Percentiles rank a stretch among this genome's conserved stretches.
Conservation (phyloP, 495 filamentous ascomycete genomes). For the Durotheca rogersii region DNA sequence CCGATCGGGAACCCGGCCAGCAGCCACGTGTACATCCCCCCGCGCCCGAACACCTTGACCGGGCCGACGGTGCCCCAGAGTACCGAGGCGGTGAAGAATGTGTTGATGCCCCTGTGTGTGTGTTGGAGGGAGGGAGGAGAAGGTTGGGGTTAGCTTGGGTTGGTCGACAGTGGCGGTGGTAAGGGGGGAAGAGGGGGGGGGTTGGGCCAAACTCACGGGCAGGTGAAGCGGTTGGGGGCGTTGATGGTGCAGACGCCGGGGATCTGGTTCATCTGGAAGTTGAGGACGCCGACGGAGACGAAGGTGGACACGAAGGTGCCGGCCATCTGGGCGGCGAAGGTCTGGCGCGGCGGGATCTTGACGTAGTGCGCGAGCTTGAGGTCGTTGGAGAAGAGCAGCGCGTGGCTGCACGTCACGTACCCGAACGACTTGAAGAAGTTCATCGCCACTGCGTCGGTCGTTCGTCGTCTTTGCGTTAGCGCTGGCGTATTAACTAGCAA, state of each 20-base stretch:
- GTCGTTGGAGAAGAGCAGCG: slow-evolving; percentile 41
- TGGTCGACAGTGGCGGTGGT: too few relatives aligned
- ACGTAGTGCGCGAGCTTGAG: slow-evolving; percentile 49
- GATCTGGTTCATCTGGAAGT: slow-evolving; percentile 43
- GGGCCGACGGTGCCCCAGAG: slow-evolving; percentile 50
- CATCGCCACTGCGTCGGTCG: slow-evolving; percentile 37
- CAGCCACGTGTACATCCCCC: slow-evolving; percentile 41
- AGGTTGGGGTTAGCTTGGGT: too few relatives aligned
- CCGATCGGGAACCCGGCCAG: slow-evolving; percentile 45
- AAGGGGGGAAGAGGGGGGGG: neutral
- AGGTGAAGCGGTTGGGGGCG: slow-evolving; percentile 43
- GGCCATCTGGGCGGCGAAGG: slow-evolving; percentile 48
- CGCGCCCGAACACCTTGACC: slow-evolving; percentile 43
- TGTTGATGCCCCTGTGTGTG: slow-evolving; percentile 34
- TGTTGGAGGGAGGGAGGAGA: neutral
- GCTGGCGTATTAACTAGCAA: neutral
- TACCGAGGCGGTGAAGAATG: slow-evolving; percentile 47
- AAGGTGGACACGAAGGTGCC: slow-evolving; percentile 43
- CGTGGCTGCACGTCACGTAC: slow-evolving; percentile 45
- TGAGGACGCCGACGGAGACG: slow-evolving; percentile 43
- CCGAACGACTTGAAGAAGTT: slow-evolving; percentile 49
- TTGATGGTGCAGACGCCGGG: slow-evolving; percentile 40
- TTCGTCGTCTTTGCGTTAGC: too few relatives aligned
- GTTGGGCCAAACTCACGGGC: slow-evolving; percentile 32
- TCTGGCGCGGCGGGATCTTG: slow-evolving; percentile 46